phyloP scores from a whole-genome alignment of 805 yeast species.

The Kazachstania kunashirensis region DNA sequence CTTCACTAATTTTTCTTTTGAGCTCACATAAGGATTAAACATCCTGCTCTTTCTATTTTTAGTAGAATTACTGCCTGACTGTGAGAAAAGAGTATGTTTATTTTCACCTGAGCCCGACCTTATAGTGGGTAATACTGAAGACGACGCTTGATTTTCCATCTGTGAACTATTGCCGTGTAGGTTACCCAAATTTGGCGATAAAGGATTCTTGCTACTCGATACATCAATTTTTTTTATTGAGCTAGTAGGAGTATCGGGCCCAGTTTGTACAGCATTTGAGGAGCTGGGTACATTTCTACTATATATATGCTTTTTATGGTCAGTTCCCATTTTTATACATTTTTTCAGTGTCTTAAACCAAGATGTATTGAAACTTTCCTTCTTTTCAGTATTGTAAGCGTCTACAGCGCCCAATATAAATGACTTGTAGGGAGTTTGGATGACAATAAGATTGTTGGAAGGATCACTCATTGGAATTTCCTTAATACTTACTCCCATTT shows the following conservation, averaged over 20 bases:
- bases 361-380: constrained; percentile 22
- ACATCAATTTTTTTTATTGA: neutral
- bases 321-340: constrained; percentile 40
- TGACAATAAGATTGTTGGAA: constrained; percentile 37
- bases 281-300: neutral
- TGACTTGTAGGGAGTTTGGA: constrained; percentile 45
- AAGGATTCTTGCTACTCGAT: neutral
- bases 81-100: constrained; percentile 5
- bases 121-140: no score
- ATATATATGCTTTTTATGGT: constrained; percentile 16
- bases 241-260: neutral
- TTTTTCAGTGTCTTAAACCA: constrained; percentile 53
- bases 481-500: constrained; percentile 44
- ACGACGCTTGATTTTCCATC: no score
- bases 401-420: constrained; percentile 28
- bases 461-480: constrained; percentile 44
- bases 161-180: no score
- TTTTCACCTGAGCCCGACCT: constrained; percentile 16
- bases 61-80: constrained; percentile 1
- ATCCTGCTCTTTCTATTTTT: constrained; percentile 17
- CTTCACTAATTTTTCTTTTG: constrained; percentile 8
- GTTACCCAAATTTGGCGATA: neutral
- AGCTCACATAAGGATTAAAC: constrained; percentile 29
- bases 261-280: constrained; percentile 2
- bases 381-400: constrained; percentile 34